Base-by-base conservation (phyloP, 1,284 basidiomycete species). In the Moesziomyces parantarcticus region DNA sequence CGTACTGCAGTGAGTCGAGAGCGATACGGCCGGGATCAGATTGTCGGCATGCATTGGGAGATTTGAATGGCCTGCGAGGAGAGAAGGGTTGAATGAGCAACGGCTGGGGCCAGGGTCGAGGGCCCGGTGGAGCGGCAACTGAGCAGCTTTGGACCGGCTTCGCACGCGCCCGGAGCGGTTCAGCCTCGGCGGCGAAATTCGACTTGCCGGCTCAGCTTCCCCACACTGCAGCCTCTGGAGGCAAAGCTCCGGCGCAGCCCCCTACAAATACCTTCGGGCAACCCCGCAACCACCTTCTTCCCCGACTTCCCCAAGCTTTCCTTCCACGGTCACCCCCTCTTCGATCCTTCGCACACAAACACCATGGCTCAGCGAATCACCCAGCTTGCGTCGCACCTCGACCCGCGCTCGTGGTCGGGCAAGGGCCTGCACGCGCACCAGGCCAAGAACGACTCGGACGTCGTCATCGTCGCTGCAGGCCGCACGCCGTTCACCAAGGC, bases 381-480 rank as follows among this genome's bases (percentile, higher is more conserved):
- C 21, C 79, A 81, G 54, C 58, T 81, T 22, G 77, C 79, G 49
- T 69, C 70, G 14, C 79, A 81, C 58, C 71, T 81, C 54, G 76
- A 79, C 65, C 79, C 79, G 8, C 75, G 76, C 55, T 77, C 76
- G 36, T 79, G 77, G 76, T 64, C 62, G 13, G 72, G 70, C 47
- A 76, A 80, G 46, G 78, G 77, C 22, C 66, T 81, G 3, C 65
- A 70, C 44, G 67, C 75, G 25, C 74, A 74, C 54, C 43, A 48
- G 53, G 56, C 62, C 62, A 81, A 81, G 64, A 70, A 75, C 61
- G 77, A 79, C 52, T 55, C 67, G 39, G 79, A 81, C 47, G 79
- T 80, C 23, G 93, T 94, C 75, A 89, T 95, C 60, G 93, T 92
- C 1, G 92, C 92, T 77, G 90, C 91, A 21, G 90, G 91, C 75